Base-by-base conservation (phyloP, 1,284 basidiomycete genomes). In the Apiotrichum gamsii region DNA sequence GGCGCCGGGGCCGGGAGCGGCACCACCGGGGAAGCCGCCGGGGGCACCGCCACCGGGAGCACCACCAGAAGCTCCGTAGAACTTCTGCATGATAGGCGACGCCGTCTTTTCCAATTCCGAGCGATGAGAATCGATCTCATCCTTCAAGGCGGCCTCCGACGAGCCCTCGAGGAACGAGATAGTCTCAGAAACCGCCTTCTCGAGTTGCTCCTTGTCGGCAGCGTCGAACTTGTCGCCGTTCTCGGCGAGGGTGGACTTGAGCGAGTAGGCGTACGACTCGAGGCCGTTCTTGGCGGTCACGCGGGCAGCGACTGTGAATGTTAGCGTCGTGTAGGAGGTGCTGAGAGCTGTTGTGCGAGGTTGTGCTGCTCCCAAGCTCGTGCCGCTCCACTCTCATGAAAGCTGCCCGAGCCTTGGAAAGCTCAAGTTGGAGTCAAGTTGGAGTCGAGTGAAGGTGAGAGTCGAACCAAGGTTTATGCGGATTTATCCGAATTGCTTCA, bases 191-290 rank as follows among this genome's bases (percentile, higher is more conserved):
- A 96, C 85, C 39, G 87, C 82, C 50, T 77, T 67, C 76, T 93
- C 81, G 58, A 97, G 82, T 66, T 89, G 85, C 61, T 79, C 69
- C 81, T 94, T 93, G 83, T 97, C 94, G 36, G 77, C 83, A 28
- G 84, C 71, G 6, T 88, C 84, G 72, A 95, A 89, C 78, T 95
- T 96, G 80, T 80, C 82, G 33, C 81, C 81, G 51, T 90, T 79
- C 75, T 93, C 89, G 51, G 73, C 80, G 56, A 95, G 71, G 13
- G 89, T 86, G 79, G 94, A 91, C 63, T 91, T 87, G 52, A 98
- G 83, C 78, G 91, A 94, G 84, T 95, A 98, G 8, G 91, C 74
- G 76, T 95, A 96, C n/a, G 89, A 90, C 91, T 53, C 51, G 47
- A 59, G 49, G 24, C 28, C 56, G 51, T 58, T 58, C 53, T 95